A percentile compares a stretch with the other conserved stretches of the same genome.
These are phyloP conservation scores for Mycena haematopus DNA, from an alignment of 768 basidiomycete genomes.

Conservation along the genomic window DNA sequence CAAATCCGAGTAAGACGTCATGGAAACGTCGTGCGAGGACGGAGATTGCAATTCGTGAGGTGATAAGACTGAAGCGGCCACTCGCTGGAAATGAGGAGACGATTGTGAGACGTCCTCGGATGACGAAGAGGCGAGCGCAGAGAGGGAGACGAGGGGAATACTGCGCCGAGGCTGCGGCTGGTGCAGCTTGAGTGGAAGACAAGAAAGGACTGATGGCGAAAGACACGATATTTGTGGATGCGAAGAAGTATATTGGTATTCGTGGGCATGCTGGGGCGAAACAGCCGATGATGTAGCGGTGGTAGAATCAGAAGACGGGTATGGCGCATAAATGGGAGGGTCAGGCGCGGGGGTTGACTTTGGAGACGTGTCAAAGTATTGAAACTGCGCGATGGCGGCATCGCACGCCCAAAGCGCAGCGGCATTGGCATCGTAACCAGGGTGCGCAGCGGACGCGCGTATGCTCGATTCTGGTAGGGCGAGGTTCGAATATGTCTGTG, in stretches of 20 bases:
- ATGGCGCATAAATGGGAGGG: slow-evolving; percentile 14
- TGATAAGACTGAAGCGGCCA: slow-evolving; percentile 16
- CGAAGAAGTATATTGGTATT: slow-evolving; percentile 10
- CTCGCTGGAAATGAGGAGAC: neutral
- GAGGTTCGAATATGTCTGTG: slow-evolving; percentile 2
- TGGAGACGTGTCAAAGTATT: slow-evolving; percentile 15
- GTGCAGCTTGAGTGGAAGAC: slow-evolving; percentile 24
- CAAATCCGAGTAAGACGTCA: slow-evolving; percentile 23
- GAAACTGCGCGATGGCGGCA: slow-evolving; percentile 14
- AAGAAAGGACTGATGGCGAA: slow-evolving; percentile 24
- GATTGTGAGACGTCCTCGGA: slow-evolving; percentile 6
- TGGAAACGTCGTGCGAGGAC: slow-evolving; percentile 5
- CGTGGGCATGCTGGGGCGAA: slow-evolving; percentile 9
- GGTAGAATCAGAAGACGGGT: slow-evolving; percentile 6
- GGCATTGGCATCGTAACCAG: slow-evolving; percentile 11
- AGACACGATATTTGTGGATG: slow-evolving; percentile 18
- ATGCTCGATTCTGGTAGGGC: slow-evolving; percentile 10
- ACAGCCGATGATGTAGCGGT: slow-evolving; percentile 18
- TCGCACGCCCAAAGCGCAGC: slow-evolving; percentile 18
- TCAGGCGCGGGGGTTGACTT: slow-evolving; percentile 5
- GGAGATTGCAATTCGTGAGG: slow-evolving; percentile 22
- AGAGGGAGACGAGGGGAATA: slow-evolving; percentile 29
- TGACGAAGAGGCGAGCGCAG: slow-evolving; percentile 21
- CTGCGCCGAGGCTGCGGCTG: slow-evolving; percentile 30
- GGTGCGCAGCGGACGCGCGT: slow-evolving; percentile 3